A percentile compares a stretch with the other conserved stretches of the same genome.
These are phyloP conservation scores for Scortechinia acanthostroma DNA, from an alignment of 2,329 filamentous ascomycete genomes.

Conservation along the genomic window DNA sequence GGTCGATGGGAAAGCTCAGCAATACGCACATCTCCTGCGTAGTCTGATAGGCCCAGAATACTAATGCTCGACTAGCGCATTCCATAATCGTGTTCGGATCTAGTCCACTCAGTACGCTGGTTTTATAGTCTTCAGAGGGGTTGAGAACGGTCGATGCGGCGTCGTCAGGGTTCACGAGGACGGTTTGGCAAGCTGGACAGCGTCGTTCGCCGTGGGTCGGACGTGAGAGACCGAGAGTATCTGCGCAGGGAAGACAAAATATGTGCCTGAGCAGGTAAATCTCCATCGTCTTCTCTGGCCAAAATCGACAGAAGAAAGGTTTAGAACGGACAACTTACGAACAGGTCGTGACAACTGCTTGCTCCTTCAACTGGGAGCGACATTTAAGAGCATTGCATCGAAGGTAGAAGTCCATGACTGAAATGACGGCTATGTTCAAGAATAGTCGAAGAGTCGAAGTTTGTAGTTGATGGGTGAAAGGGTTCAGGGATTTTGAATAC, in stretches of 20 bases:
- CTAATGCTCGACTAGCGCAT: not conserved
- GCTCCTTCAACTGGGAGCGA: not conserved
- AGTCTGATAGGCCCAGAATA: not conserved
- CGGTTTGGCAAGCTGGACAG: not conserved
- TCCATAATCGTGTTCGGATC: slow-evolving; percentile 1
- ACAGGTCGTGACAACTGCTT: not conserved
- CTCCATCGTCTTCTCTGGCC: too few species aligned
- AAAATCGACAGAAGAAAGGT: too few species aligned
- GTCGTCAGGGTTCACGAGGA: not conserved
- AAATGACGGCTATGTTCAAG: too few species aligned
- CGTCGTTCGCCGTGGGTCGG: not conserved
- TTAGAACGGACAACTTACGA: not conserved
- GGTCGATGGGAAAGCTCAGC: too few species aligned
- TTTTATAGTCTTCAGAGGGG: slow-evolving; percentile 1
- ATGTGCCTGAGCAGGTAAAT: not conserved
- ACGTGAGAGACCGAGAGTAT: not conserved
- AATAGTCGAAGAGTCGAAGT: too few species aligned
- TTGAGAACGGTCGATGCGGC: slow-evolving; percentile 1
- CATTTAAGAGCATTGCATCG: not conserved
- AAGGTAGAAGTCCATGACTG: not conserved
- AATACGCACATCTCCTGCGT: not conserved
- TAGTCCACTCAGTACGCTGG: not conserved
- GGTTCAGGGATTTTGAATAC: too few species aligned
- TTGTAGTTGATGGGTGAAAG: too few species aligned
- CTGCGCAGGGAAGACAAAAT: not conserved